Conservation (phyloP, 371 early-diverging fungal genomes). For the Rhizopus delemar region DNA sequence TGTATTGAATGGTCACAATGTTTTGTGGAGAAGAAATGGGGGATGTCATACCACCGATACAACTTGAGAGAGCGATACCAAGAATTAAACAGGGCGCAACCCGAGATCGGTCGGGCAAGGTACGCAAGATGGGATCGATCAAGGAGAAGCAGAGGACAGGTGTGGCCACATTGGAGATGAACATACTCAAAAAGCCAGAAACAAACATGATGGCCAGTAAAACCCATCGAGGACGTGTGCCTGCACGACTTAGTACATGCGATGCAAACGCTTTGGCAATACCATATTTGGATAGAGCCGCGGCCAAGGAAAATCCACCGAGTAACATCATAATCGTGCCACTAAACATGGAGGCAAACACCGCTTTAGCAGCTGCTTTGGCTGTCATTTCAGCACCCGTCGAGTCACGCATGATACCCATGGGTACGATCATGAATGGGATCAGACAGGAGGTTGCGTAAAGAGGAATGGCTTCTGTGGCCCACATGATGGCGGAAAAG, state of each 20-base stretch:
- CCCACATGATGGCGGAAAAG: conserved; percentile 69
- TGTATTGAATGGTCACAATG: conserved; percentile 81
- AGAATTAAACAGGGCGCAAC: conserved; percentile 86
- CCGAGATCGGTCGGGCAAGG: conserved; percentile 59
- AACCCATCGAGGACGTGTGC: conserved; percentile 68
- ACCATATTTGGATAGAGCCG: conserved; percentile 53
- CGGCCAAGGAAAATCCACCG: conserved; percentile 94
- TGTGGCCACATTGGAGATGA: conserved; percentile 82
- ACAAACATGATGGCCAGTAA: conserved; percentile 78
- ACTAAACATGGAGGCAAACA: conserved; percentile 92
- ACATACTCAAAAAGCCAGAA: conserved; percentile 74
- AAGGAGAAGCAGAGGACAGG: conserved; percentile 83
- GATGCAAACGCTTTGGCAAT: conserved; percentile 77
- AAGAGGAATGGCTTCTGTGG: conserved; percentile 75
- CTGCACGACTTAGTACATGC: conserved; percentile 69
- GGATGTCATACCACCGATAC: conserved; percentile 95
- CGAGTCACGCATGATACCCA: conserved; percentile 68
- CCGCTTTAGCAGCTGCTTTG: conserved; percentile 73
- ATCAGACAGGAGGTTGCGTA: conserved; percentile 80
- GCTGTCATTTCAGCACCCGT: conserved; percentile 58
- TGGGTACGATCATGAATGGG: conserved; percentile 72
- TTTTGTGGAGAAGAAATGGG: conserved; percentile 97
- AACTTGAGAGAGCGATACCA: conserved; percentile 93
- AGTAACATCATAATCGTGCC: conserved; percentile 94
- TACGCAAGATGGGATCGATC: conserved; percentile 74